phyloP scores from a whole-genome alignment of 1,139 yeast species.

The Saccharomyces hybrid region DNA sequence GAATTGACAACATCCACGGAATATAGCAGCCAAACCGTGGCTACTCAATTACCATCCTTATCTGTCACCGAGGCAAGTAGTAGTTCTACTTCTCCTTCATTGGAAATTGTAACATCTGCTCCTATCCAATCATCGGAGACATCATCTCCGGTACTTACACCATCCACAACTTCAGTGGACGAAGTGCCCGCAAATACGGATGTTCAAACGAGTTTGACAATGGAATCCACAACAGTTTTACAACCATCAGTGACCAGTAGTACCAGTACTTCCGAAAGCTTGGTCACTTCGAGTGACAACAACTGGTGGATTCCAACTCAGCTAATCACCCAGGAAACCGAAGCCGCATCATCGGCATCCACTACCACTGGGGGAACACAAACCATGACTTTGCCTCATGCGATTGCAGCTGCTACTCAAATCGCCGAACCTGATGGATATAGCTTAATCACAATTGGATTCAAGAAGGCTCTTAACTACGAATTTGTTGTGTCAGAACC shows the following conservation, averaged over 20 bases:
- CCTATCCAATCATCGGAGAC: not conserved
- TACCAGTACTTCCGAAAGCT: conserved; percentile 7
- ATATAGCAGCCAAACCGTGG: not conserved
- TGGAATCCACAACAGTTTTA: conserved; percentile 4
- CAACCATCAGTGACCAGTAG: conserved; percentile 3
- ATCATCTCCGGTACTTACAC: not conserved
- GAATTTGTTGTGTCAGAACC: conserved; percentile 63
- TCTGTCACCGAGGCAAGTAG: not conserved
- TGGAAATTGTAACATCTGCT: not conserved
- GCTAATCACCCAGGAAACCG: conserved; percentile 27
- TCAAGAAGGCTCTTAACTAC: conserved; percentile 58
- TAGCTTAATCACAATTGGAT: conserved; percentile 60
- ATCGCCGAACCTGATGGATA: conserved; percentile 33
- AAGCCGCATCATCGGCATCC: conserved; percentile 18
- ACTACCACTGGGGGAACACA: conserved; percentile 33
- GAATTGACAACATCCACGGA: not conserved
- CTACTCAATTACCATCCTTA: not conserved
- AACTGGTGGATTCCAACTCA: conserved; percentile 35
- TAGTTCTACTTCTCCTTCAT: not conserved
- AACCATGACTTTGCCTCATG: conserved; percentile 58
- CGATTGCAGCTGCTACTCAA: conserved; percentile 44
- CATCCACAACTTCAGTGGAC: not conserved
- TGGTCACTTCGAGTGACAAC: conserved; percentile 12
- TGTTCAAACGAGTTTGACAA: not conserved
- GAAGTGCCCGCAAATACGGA: not conserved